Base-by-base conservation (phyloP, 2,329 filamentous ascomycete genomes). In the Aspergillus hortae region DNA sequence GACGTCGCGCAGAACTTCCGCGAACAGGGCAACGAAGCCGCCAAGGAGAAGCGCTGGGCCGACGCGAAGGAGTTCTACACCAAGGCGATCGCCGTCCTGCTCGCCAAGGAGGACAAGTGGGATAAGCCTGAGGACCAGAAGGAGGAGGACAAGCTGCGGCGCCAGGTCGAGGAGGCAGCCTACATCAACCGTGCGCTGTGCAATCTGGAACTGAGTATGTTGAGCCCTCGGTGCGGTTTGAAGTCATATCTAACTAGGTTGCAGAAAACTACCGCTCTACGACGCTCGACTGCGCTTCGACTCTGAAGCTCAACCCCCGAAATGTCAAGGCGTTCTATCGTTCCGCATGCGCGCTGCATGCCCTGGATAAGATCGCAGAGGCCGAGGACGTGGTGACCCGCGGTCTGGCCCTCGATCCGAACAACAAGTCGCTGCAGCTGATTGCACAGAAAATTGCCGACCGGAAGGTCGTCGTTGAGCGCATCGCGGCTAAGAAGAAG, bases 261-360 rank as follows among this genome's bases (percentile, higher is more conserved):
- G 11, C 61, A 86, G 84, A 83, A 68, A 99, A 99, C 76, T 94
- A 92, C 74, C 86, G 92, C 57, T 87, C 85, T 56, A 91, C 88
- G 73, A 95, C 87, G 64, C 80, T 87, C 44, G 94, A 97, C 77
- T 94, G 92, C 71, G 88, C 87, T 2, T 80, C 84, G 6, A 87
- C 89, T 1, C 80, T 99, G 54, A 83, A 85, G 36, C 77, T 96
- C 53, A 95, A 96, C 72, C 81, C 86, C 3, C 71, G 69, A 46
- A 96, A 96, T 69, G 71, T 95, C 64, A 99, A 99, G 75, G 92
- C 94, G 1, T 90, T 86, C 74, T 99, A 95, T 73, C 88, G 94
- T 56, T 91, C 88, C 50, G 83, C 88, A 2, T 79, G 80, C 54
- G 92, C 94, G 4, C 81, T 95, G 51, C 77, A 95, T 23, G 84